phyloP scores from a whole-genome alignment of 2,329 filamentous ascomycete species.

The Thelonectria blattea region DNA sequence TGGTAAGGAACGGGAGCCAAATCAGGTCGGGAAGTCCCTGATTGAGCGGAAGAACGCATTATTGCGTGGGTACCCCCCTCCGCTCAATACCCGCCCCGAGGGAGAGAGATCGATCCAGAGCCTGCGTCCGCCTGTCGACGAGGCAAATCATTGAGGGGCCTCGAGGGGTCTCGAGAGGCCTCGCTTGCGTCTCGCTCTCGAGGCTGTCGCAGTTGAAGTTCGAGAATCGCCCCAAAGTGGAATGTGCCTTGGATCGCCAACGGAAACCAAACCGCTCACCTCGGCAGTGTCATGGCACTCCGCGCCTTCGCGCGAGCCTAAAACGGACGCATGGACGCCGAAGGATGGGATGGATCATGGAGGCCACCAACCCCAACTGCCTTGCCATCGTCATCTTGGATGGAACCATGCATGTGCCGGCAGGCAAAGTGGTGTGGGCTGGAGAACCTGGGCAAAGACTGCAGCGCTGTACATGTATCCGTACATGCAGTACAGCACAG shows the following conservation, averaged over 20 bases:
- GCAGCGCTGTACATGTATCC: background rate
- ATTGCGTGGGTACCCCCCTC: constrained; percentile 10
- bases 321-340: constrained; percentile 12
- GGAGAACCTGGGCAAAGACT: constrained; percentile 23
- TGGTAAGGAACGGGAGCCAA: constrained; percentile 10
- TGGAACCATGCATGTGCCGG: constrained; percentile 34
- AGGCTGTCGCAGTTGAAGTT: background rate
- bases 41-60: constrained; percentile 10
- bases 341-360: constrained; percentile 29
- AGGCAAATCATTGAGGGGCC: background rate
- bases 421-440: constrained; percentile 33
- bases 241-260: background rate
- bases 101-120: constrained; percentile 5
- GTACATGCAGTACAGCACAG: background rate
- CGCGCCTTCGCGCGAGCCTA: constrained; percentile 7
- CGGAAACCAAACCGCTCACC: constrained; percentile 9
- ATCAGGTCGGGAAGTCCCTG: constrained; percentile 16
- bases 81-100: constrained; percentile 7
- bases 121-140: background rate
- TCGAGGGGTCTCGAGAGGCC: background rate
- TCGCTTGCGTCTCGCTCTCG: background rate
- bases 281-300: constrained; percentile 13
- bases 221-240: background rate
- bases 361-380: constrained; percentile 26
- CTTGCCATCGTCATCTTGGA: constrained; percentile 25